Conservation (phyloP, 148 eudicot species). For the Silene uniflora region DNA sequence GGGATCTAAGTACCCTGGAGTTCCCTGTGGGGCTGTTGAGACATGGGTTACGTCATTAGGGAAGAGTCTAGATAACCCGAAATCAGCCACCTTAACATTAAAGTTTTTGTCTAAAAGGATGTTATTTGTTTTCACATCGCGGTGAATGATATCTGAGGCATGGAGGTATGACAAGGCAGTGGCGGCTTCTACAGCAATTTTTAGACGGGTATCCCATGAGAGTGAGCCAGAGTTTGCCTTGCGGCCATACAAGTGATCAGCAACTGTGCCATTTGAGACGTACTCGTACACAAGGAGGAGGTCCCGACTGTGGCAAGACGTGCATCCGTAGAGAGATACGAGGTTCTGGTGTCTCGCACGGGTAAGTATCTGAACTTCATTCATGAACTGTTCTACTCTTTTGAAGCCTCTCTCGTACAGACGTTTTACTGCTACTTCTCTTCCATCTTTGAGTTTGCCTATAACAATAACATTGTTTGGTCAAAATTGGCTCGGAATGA, state of each 20-base stretch:
- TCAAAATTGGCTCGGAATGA: too few species aligned
- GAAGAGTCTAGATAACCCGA: too few species aligned
- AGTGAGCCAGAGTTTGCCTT: conserved; percentile 20
- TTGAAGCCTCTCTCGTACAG: conserved; percentile 42
- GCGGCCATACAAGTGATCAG: conserved; percentile 53
- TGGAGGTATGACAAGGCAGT: too few species aligned
- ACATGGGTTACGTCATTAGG: too few species aligned
- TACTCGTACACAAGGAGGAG: conserved; percentile 58
- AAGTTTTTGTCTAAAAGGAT: too few species aligned
- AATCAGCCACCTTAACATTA: too few species aligned
- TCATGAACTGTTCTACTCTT: conserved; percentile 44
- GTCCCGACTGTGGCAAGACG: conserved; percentile 43
- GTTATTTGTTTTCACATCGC: too few species aligned
- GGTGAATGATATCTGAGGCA: too few species aligned
- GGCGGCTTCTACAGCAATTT: too few species aligned
- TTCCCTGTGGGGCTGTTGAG: conserved; percentile 63
- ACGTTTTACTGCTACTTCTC: conserved; percentile 60
- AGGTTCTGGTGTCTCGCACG: conserved; percentile 45
- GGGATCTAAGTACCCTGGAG: conserved; percentile 27
- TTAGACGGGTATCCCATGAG: conserved; percentile 43
- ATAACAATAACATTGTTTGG: conserved; percentile 10
- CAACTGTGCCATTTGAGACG: conserved; percentile 62
- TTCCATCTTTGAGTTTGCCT: conserved; percentile 51
- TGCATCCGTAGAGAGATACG: conserved; percentile 54
- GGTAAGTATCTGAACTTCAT: conserved; percentile 47